These are phyloP conservation scores for Axilococcus clingmanii DNA, from an alignment of 139 green algal genomes.

Conservation along the genomic window DNA sequence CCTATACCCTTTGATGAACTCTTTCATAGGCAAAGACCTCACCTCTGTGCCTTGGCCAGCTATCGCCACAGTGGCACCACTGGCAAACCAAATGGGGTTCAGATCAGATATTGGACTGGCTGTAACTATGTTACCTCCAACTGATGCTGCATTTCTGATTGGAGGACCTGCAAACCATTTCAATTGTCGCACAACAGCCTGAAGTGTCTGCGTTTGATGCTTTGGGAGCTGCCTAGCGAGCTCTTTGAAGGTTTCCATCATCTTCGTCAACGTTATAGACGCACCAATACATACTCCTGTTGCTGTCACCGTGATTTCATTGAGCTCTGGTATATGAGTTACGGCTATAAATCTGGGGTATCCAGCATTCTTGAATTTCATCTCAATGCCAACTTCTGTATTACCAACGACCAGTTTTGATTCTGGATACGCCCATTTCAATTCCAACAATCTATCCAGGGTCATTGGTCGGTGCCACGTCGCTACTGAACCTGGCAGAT, in stretches of 20 bases:
- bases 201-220: conserved; percentile 25
- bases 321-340: conserved; percentile 75
- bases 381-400: conserved; percentile 94
- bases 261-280: conserved; percentile 57
- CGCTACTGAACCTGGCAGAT: conserved; percentile 22
- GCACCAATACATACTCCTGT: conserved; percentile 61
- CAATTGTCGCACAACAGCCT: conserved; percentile 79
- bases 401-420: conserved; percentile 86
- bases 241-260: conserved; percentile 41
- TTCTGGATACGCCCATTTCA: conserved; percentile 48
- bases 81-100: conserved; percentile 83
- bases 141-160: conserved; percentile 85
- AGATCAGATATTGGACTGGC: conserved; percentile 88
- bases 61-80: conserved; percentile 42
- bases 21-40: conserved; percentile 25
- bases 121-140: conserved; percentile 91
- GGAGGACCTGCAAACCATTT: conserved; percentile 72
- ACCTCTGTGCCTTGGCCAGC: conserved; percentile 21
- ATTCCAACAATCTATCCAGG: conserved; percentile 62
- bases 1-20: conserved; percentile 93
- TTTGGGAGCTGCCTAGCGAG: conserved; percentile 24
- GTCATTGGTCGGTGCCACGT: conserved; percentile 50
- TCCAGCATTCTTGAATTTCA: conserved; percentile 84
- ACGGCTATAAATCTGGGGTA: conserved; percentile 72
- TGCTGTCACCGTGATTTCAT: conserved; percentile 34